Conservation (phyloP, 2,329 filamentous ascomycete species). For the Hymenoscyphus salicellus region DNA sequence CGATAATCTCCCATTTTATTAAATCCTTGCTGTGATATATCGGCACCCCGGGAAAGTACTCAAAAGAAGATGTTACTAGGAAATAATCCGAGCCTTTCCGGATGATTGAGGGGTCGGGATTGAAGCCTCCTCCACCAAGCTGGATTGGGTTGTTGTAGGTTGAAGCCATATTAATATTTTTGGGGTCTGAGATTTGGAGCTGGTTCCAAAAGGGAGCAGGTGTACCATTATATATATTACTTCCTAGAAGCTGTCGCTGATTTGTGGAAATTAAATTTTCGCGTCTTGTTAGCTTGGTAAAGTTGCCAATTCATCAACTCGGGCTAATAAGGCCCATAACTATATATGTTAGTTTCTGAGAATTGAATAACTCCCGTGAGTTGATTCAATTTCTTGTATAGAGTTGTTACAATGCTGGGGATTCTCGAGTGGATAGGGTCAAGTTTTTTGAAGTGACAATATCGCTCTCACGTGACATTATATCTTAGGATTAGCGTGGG, state of each 20-base stretch:
- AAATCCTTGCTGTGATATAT: slow-evolving; percentile 57
- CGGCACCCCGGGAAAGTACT: slow-evolving; percentile 59
- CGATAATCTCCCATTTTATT: slow-evolving; percentile 51
- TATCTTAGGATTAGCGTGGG: too few species aligned
- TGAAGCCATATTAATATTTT: not conserved
- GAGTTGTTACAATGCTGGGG: too few species aligned
- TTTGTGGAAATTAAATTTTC: not conserved
- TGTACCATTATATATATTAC: not conserved
- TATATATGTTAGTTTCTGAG: not conserved
- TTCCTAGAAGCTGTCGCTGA: not conserved
- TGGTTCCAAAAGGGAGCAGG: not conserved
- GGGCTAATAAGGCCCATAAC: not conserved
- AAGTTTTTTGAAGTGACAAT: too few species aligned
- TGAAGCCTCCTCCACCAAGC: slow-evolving; percentile 46
- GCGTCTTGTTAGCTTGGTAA: not conserved
- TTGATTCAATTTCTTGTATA: too few species aligned
- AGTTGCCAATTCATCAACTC: not conserved
- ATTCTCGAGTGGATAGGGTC: too few species aligned
- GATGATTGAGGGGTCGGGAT: slow-evolving; percentile 55
- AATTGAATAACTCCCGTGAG: not conserved
- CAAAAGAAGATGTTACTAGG: slow-evolving; percentile 60
- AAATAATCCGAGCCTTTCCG: slow-evolving; percentile 51
- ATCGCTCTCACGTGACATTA: too few species aligned
- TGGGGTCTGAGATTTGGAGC: not conserved
- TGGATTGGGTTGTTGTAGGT: slow-evolving; percentile 13